phyloP scores from a whole-genome alignment of 2,329 filamentous ascomycete species.

The Meredithiella fracta region DNA sequence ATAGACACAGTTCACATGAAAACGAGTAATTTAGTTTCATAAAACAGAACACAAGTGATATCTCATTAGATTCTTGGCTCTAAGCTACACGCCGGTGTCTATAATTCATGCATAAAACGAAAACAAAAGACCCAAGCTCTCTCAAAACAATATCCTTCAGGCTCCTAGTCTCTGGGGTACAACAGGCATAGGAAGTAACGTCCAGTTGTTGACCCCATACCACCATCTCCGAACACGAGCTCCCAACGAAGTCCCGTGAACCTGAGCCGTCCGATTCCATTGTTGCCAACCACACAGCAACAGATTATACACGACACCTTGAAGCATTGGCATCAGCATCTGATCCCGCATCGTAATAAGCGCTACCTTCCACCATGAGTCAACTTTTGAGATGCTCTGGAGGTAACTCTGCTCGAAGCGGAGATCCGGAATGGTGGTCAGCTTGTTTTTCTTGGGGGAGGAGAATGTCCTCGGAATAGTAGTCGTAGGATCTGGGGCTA shows the following conservation, averaged over 20 bases:
- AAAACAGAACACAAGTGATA: not conserved
- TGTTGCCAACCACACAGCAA: slow-evolving; percentile 73
- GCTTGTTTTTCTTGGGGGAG: slow-evolving; percentile 32
- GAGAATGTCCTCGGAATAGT: slow-evolving; percentile 53
- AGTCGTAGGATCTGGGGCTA: slow-evolving; percentile 33
- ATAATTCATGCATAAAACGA: slow-evolving; percentile 1
- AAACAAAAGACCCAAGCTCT: not conserved
- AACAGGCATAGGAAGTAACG: slow-evolving; percentile 31
- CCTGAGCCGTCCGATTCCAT: slow-evolving; percentile 66
- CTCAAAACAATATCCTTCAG: not conserved
- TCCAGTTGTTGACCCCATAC: slow-evolving; percentile 90
- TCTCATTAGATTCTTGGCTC: not conserved
- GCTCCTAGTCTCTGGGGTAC: slow-evolving; percentile 9
- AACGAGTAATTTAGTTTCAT: not conserved
- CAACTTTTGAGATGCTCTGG: slow-evolving; percentile 64
- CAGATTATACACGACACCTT: slow-evolving; percentile 81
- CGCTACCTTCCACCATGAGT: slow-evolving; percentile 61
- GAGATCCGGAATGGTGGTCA: slow-evolving; percentile 65
- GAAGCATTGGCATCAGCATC: slow-evolving; percentile 72
- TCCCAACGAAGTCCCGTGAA: slow-evolving; percentile 62
- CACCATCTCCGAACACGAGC: slow-evolving; percentile 77
- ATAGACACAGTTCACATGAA: not conserved
- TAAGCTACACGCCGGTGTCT: not conserved
- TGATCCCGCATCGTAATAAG: slow-evolving; percentile 84
- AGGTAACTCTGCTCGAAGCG: slow-evolving; percentile 98